Base-by-base conservation (phyloP, 2,329 filamentous ascomycete species). In the Aureobasidium zeae region DNA sequence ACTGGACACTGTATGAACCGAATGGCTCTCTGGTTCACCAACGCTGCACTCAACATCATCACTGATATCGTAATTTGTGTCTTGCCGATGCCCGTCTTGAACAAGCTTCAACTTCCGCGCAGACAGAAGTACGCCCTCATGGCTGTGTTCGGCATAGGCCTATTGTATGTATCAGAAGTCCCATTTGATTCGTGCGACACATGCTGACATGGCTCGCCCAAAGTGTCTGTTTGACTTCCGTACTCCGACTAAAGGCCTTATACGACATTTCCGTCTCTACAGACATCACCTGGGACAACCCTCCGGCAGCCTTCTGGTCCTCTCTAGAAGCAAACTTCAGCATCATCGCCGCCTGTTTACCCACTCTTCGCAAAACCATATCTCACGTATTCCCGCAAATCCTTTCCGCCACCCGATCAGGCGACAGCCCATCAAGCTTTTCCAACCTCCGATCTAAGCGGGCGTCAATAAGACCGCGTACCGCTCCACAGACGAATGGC, bases 21-120 rank as follows among this genome's bases (percentile, higher is more conserved):
- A 21, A 57, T 63, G 17, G 58, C 57, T 0, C 53, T 70, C 7
- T 70, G 67, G 67, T 68, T 68, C 51, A 62, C 53, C 17, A 62
- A 61, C 43, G 52, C 59, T n/a, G 54, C 49, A 11, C 49, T 58
- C 13, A 65, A 64, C 47, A 59, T 63, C 28, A 44, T 55, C 11
- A 63, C 61, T 7, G 62, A 65, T 46, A 51, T 63, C 43, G 49
- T 53, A 9, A 56, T 60, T 25, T 57, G 58, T 12, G 34, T 56
- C 7, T 50, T 65, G 6, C 61, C 62, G 1, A 48, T 64, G 1
- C 60, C 57, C 5, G 49, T 59, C 12, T 52, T 64, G 20, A 51
- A 55, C 26, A 46, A 56, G n/a, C 52, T 64, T n/a, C 55, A 59
- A 13, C 53, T 65, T 8, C 55, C 55, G 12, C 52, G 49, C 31